Base-by-base conservation (phyloP, 2,329 filamentous ascomycete species). In the Fusarium coffeatum region DNA sequence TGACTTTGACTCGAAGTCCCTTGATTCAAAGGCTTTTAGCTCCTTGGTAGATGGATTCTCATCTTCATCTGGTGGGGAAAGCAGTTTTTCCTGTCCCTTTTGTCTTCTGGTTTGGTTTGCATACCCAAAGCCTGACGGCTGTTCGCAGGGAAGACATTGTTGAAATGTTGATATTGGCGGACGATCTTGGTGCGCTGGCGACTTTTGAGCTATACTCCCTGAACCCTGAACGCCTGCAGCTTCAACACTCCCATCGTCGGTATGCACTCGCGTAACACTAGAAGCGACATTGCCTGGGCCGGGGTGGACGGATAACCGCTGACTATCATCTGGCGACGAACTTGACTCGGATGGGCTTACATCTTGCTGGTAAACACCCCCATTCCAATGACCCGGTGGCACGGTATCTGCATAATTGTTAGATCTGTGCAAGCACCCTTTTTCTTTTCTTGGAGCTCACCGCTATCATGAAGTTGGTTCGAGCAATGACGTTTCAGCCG, bases 391-490 rank as follows among this genome's bases (percentile, higher is more conserved):
- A 15, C 13, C 47, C n/a, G 23, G 27, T 34, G 45, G n/a, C 34
- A 48, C 41, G 48, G 32, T 22, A 34, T 42, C 64, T 68, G 48
- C 53, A 55, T 48, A 28, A 10, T 45, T 40, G 54, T 45, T 45
- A 50, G 46, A 68, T 23, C 27, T 42, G 25, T 43, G 34, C 41
- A 30, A 32, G 25, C 41, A 37, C 37, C 27, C 27, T 32, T 28
- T 41, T 25, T 30, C 20, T 18, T 27, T 37, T 48, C 22, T 23
- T 20, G 15, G 37, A 16, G 20, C 42, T 57, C 53, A 51, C 49
- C 37, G 22, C 28, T 30, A 20, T 37, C 32, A 43, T 48, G 22
- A 30, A 50, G 71, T 61, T 70, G 55, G 60, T 61, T 73, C 50
- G 41, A 45, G 43, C 51, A 43, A 22, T 49, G 63, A 32, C 66